A percentile compares a stretch with the other conserved stretches of the same genome.
Evolutionary conservation across 371 early-diverging fungal species (phyloP).

Genomic region (Chytridium lagenaria): DNA sequence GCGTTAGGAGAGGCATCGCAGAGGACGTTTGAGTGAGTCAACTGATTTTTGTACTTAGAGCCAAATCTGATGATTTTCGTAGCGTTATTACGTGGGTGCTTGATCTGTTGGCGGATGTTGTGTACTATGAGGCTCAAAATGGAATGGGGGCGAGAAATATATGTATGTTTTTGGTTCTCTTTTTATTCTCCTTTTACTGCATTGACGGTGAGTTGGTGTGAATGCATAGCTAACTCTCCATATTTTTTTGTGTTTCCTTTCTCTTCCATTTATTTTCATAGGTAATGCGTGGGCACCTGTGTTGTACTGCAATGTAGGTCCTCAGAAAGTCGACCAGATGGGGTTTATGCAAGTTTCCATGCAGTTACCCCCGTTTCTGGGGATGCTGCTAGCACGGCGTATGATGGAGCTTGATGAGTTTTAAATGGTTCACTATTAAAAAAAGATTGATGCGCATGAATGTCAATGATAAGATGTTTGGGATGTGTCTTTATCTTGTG

Average conservation of each 20-base stretch:
- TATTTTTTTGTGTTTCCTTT: too few relatives aligned
- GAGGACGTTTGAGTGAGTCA: conserved; percentile 25
- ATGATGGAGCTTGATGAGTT: conserved; percentile 28
- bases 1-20: conserved; percentile 12
- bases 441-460: background rate
- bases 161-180: conserved; percentile 21
- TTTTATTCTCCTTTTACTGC: background rate
- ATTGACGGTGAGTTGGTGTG: background rate
- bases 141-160: conserved; percentile 30
- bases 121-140: conserved; percentile 26
- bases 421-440: background rate
- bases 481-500: background rate
- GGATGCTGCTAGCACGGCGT: conserved; percentile 29
- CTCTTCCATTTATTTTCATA: too few relatives aligned
- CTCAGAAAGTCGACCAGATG: background rate
- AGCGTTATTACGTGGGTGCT: conserved; percentile 35
- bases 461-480: background rate
- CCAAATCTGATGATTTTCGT: background rate
- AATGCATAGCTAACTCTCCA: background rate
- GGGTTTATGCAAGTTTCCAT: conserved; percentile 24
- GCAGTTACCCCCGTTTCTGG: conserved; percentile 30
- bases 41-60: background rate
- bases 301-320: conserved; percentile 8
- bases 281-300: conserved; percentile 34
- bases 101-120: conserved; percentile 33